Evolutionary conservation across 179 eudicot species (phyloP).

Genomic region (Carnegiea gigantea): DNA sequence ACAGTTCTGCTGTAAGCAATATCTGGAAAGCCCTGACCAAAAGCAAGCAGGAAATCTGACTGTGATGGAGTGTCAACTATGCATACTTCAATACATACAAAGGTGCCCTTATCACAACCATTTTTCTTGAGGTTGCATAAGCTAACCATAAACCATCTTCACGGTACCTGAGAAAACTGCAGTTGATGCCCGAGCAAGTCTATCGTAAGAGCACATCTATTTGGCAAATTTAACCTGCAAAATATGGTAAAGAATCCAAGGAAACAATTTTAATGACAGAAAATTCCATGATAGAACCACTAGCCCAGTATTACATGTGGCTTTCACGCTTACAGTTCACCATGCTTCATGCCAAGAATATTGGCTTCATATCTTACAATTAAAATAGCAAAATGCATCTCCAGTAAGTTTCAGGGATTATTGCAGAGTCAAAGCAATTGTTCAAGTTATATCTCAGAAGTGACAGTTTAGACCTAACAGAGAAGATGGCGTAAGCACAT

Average conservation of each 20-base stretch:
- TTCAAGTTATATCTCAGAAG: neutral
- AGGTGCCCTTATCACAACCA: neutral
- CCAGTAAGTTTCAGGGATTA: neutral
- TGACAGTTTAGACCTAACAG: no score
- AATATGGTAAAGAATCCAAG: neutral
- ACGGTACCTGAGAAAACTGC: constrained; percentile 77
- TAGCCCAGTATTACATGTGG: neutral
- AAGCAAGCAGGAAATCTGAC: neutral
- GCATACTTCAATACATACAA: neutral
- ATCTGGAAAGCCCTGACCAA: neutral
- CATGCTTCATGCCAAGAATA: neutral
- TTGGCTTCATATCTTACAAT: neutral
- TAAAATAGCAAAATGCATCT: neutral
- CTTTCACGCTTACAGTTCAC: neutral
- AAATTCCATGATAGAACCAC: neutral
- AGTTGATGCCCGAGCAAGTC: constrained; percentile 78
- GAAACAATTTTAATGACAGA: constrained; percentile 9
- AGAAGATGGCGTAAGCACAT: neutral
- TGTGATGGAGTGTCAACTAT: neutral
- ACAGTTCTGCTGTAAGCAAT: neutral
- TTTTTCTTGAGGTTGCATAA: neutral
- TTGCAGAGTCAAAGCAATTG: neutral
- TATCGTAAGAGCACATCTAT: constrained; percentile 62
- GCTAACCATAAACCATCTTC: neutral
- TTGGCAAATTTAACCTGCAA: constrained; percentile 79